A percentile compares a stretch with the other conserved stretches of the same genome.
phyloP scores from a whole-genome alignment of 371 early-diverging fungal species.

The Mortierella sp. region DNA sequence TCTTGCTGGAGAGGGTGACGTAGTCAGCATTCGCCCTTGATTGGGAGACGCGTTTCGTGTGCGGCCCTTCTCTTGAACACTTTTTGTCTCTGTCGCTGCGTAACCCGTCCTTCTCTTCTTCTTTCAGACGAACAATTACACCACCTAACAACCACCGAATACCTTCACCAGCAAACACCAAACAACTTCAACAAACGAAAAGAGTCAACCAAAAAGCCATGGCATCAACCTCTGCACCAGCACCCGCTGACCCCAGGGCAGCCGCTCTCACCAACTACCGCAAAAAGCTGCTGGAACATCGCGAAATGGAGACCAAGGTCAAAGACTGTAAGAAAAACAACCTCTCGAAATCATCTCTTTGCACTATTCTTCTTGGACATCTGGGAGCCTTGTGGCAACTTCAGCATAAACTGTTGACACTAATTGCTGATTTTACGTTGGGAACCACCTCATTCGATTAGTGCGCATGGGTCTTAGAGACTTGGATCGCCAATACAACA shows the following conservation, averaged over 20 bases:
- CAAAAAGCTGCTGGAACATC: constrained; percentile 91
- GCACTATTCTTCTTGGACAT: background rate
- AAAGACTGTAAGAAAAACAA: constrained; percentile 82
- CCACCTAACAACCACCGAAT: background rate
- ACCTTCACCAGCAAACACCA: background rate
- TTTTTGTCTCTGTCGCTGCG: constrained; percentile 5
- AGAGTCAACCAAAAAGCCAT: constrained; percentile 1
- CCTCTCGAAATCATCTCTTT: background rate
- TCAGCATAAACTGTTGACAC: no score
- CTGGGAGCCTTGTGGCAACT: background rate
- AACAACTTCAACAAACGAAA: background rate
- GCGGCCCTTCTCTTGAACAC: background rate
- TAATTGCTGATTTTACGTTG: no score
- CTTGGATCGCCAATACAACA: constrained; percentile 91
- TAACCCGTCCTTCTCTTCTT: background rate
- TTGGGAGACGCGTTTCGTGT: constrained; percentile 8
- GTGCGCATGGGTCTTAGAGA: constrained; percentile 89
- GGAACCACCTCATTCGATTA: no score
- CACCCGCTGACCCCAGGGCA: constrained; percentile 63
- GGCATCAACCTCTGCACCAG: constrained; percentile 40
- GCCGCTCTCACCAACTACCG: constrained; percentile 90
- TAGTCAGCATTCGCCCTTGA: background rate
- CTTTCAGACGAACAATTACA: background rate
- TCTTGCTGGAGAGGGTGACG: background rate
- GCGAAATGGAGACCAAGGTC: constrained; percentile 94